Evolutionary conservation across 768 basidiomycete species (phyloP), one percentile per base, ranked within the genome.

Genomic region (Boletales sp.): DNA sequence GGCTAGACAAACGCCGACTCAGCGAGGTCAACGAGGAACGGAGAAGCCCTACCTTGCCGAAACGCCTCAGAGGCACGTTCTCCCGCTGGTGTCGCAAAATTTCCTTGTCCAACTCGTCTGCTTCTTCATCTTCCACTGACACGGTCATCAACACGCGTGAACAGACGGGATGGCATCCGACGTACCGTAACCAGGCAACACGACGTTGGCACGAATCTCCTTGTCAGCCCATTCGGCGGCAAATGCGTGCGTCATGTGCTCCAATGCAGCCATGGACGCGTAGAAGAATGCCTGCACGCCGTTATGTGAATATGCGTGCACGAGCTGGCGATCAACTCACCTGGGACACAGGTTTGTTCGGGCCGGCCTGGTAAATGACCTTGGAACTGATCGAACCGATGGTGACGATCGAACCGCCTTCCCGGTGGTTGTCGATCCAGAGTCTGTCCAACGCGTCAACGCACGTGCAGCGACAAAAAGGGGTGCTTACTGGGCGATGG

Each of bases 241-340:
- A 15, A 87, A 69, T 2, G 78, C 79, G 50, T 80, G 81, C 0
- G 75, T 69, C 43, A 87, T 78, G 39, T 78, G 77, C 41, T 83
- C 81, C 0, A 79, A 80, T 8, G 86, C 87, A 0, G 80, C 84
- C 68, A 87, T 87, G 51, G 80, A 83, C 3, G 84, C 81, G 57
- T 86, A 86, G 61, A 87, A 87, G 51, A 70, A 70, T 2, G 68
- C 64, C 67, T 70, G n/a, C n/a, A n/a, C n/a, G 13, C 5, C 5
- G 24, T 24, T 5, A 24, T 24, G 3, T 5, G 24, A 3, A 24
- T 24, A 24, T 24, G 24, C 24, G 24, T 5, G 24, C 3, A 24
- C 3, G 24, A 24, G 24, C 5, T 3, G 24, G 24, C 24, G n/a
- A n/a, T n/a, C n/a, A n/a, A 46, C 57, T 21, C 0, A 75, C 82